Percentiles rank a stretch among this genome's conserved stretches.
phyloP scores from a whole-genome alignment of 2,329 filamentous ascomycete genomes.

The Beauveria brongniartii region DNA sequence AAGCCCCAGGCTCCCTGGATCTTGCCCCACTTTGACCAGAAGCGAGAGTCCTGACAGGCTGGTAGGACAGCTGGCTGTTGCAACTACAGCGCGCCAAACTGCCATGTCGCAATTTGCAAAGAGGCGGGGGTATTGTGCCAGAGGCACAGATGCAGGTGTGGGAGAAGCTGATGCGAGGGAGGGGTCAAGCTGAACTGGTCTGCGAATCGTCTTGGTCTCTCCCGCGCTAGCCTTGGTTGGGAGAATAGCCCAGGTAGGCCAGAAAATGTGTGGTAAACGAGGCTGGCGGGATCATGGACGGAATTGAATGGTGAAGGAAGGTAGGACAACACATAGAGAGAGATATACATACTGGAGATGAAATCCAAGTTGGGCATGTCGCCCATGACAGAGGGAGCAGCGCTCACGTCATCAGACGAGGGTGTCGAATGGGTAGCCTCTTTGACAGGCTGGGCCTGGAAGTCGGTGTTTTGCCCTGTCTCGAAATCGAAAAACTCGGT shows the following conservation, averaged over 20 bases:
- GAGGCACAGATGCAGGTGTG: conserved; percentile 8
- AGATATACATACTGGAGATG: conserved; percentile 36
- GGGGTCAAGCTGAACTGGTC: neutral
- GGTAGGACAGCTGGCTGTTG: neutral
- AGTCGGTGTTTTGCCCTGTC: conserved; percentile 50
- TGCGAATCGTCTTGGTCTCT: neutral
- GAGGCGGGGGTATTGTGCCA: conserved; percentile 11
- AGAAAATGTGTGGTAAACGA: neutral
- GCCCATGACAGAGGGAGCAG: conserved; percentile 33
- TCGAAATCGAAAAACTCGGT: conserved; percentile 77
- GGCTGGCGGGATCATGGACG: neutral
- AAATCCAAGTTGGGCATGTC: conserved; percentile 43
- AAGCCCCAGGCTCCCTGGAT: conserved; percentile 21
- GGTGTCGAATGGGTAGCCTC: conserved; percentile 27
- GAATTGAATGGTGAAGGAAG: neutral
- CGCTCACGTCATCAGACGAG: conserved; percentile 29
- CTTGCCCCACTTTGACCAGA: conserved; percentile 10
- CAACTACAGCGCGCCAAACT: neutral
- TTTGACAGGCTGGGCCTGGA: conserved; percentile 43
- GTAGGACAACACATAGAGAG: neutral
- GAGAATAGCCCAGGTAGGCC: neutral
- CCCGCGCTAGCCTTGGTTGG: neutral
- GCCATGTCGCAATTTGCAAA: conserved; percentile 10
- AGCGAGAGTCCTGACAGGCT: neutral
- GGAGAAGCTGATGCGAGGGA: conserved; percentile 1